Percentiles rank a stretch among this genome's conserved stretches.
Conservation (phyloP, 75 land plant species). For the Pinus tabuliformis region DNA sequence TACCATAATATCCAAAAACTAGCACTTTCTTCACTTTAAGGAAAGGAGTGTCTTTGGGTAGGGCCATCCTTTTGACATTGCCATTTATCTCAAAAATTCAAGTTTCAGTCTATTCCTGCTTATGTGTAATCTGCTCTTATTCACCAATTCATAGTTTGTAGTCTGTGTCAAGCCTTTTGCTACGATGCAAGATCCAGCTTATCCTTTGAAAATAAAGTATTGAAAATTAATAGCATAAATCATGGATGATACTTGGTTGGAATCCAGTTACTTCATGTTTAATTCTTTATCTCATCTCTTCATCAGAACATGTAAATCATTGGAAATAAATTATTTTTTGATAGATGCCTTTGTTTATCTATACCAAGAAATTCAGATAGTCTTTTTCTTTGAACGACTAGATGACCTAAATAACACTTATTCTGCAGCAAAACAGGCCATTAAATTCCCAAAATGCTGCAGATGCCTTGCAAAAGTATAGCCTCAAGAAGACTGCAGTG, state of each 20-base stretch:
- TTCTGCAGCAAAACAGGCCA: constrained; percentile 86
- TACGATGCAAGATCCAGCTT: neutral
- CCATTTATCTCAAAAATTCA: neutral
- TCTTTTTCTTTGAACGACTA: neutral
- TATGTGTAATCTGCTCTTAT: neutral
- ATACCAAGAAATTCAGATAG: neutral
- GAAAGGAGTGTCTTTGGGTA: neutral
- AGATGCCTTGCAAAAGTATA: constrained; percentile 88
- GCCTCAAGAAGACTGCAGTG: constrained; percentile 82
- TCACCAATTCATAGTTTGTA: neutral
- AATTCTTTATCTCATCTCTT: neutral
- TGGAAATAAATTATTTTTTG: neutral
- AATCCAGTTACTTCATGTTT: neutral
- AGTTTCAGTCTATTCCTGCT: no score
- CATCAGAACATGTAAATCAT: neutral
- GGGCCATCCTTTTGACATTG: neutral
- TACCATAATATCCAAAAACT: no score
- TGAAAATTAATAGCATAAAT: neutral
- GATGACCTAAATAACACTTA: constrained; percentile 4
- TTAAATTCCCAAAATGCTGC: constrained; percentile 91
- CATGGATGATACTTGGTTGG: neutral
- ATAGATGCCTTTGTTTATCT: neutral
- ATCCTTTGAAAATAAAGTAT: neutral
- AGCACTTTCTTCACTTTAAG: no score
- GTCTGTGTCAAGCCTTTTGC: neutral